Evolutionary conservation across 192 early-diverging fungal genomes (phyloP).

Genomic region (Umbelopsis sp.): DNA sequence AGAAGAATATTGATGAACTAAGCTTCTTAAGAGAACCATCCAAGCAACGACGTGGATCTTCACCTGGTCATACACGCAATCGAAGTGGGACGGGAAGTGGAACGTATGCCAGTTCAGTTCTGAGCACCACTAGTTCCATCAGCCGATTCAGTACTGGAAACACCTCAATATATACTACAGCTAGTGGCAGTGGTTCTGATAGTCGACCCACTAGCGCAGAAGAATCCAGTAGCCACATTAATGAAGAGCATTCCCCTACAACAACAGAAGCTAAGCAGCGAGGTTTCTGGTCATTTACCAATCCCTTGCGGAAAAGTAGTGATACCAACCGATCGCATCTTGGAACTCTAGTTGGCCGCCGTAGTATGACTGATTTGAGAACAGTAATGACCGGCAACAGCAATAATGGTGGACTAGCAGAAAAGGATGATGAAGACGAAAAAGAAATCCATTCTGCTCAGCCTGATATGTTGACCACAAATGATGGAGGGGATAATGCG

Average conservation of each 20-base stretch:
- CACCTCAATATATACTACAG: slow-evolving; percentile 4
- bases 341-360: background rate
- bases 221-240: slow-evolving; percentile 13
- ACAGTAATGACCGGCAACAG: background rate
- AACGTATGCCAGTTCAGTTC: slow-evolving; percentile 16
- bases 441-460: background rate
- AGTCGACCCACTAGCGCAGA: slow-evolving; percentile 35
- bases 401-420: background rate
- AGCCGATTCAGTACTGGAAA: slow-evolving; percentile 12
- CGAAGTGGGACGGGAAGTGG: slow-evolving; percentile 23
- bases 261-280: background rate
- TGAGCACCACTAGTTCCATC: slow-evolving; percentile 8
- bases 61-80: background rate
- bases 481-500: background rate
- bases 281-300: slow-evolving; percentile 13
- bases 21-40: slow-evolving; percentile 66
- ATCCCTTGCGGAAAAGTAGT: background rate
- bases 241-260: slow-evolving; percentile 1
- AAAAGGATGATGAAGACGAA: background rate
- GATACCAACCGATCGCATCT: slow-evolving; percentile 1
- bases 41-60: slow-evolving; percentile 39
- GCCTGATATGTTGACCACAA: background rate
- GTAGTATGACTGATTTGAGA: slow-evolving; percentile 5
- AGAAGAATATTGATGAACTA: slow-evolving; percentile 77
- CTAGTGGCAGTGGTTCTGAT: slow-evolving; percentile 33